Evolutionary conservation across 352 stramenopile genomes (phyloP).

Genomic region (Phytopythium ostracodes): DNA sequence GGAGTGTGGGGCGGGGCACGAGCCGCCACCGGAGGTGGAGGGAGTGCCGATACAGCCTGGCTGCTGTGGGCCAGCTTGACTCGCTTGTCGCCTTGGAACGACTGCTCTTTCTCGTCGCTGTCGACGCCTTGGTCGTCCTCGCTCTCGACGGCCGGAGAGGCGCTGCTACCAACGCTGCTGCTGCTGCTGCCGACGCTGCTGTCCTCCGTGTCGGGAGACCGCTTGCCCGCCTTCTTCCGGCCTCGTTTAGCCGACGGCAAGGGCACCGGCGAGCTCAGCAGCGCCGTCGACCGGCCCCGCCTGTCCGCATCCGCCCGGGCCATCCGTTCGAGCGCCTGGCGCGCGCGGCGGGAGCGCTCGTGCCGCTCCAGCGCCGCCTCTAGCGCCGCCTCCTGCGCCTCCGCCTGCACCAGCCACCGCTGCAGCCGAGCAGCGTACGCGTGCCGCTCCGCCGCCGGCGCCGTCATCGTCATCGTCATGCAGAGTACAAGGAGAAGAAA

Average conservation of each 20-base stretch:
- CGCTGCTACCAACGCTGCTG: too few species aligned
- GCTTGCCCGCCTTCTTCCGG: not conserved
- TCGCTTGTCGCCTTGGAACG: not conserved
- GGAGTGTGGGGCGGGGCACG: not conserved
- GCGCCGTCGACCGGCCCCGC: not conserved
- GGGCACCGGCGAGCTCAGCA: not conserved
- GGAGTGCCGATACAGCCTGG: not conserved
- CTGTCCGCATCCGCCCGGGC: not conserved
- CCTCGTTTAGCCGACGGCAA: not conserved
- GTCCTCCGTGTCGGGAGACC: not conserved
- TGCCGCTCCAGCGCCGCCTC: not conserved
- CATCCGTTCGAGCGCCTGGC: conserved; percentile 14
- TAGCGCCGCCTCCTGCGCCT: not conserved
- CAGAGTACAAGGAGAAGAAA: too few species aligned
- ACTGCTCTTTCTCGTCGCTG: not conserved
- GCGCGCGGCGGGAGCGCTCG: not conserved
- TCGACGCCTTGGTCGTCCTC: not conserved
- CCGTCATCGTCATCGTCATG: not conserved
- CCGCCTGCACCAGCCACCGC: not conserved
- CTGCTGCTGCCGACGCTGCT: not conserved
- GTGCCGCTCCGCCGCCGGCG: not conserved
- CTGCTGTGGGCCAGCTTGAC: not conserved
- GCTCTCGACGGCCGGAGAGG: not conserved
- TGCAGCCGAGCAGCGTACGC: not conserved
- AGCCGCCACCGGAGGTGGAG: not conserved